phyloP scores from a whole-genome alignment of 2,329 filamentous ascomycete genomes.

The Beauveria sp. region DNA sequence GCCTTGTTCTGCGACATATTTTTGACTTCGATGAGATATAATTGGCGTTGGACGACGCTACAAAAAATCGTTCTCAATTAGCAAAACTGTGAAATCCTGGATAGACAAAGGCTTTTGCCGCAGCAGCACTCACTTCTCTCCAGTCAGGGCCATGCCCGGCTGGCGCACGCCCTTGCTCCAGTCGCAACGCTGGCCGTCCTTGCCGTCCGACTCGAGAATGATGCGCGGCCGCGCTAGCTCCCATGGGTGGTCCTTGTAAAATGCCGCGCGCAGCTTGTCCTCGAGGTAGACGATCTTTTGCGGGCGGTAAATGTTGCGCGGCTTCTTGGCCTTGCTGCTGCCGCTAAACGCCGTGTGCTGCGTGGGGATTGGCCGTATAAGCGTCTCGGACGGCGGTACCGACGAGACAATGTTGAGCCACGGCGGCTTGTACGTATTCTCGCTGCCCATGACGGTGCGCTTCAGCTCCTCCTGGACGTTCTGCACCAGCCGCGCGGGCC shows the following conservation, averaged over 20 bases:
- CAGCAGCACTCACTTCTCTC: constrained; percentile 62
- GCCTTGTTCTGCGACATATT: constrained; percentile 57
- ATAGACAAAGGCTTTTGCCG: background rate
- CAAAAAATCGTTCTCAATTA: background rate
- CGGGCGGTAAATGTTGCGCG: constrained; percentile 74
- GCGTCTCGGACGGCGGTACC: constrained; percentile 51
- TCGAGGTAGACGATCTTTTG: constrained; percentile 73
- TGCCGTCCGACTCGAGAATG: constrained; percentile 77
- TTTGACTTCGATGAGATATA: constrained; percentile 69
- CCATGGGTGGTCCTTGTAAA: constrained; percentile 95
- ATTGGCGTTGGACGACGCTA: constrained; percentile 87
- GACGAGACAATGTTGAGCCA: constrained; percentile 46
- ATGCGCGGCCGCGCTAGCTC: constrained; percentile 84
- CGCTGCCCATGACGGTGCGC: constrained; percentile 29
- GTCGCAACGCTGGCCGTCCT: constrained; percentile 66
- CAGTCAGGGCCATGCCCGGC: constrained; percentile 66
- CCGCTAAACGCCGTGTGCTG: constrained; percentile 34
- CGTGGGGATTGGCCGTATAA: constrained; percentile 45
- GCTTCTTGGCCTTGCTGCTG: constrained; percentile 36
- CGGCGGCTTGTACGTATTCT: constrained; percentile 28
- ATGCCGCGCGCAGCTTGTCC: constrained; percentile 69
- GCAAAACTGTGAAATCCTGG: background rate
- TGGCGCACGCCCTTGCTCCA: constrained; percentile 74
- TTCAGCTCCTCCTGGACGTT: constrained; percentile 36
- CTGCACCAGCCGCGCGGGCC: constrained; percentile 40